A percentile compares a stretch with the other conserved stretches of the same genome.
phyloP scores from a whole-genome alignment of 2,329 filamentous ascomycete species.

The Alternaria conjuncta region DNA sequence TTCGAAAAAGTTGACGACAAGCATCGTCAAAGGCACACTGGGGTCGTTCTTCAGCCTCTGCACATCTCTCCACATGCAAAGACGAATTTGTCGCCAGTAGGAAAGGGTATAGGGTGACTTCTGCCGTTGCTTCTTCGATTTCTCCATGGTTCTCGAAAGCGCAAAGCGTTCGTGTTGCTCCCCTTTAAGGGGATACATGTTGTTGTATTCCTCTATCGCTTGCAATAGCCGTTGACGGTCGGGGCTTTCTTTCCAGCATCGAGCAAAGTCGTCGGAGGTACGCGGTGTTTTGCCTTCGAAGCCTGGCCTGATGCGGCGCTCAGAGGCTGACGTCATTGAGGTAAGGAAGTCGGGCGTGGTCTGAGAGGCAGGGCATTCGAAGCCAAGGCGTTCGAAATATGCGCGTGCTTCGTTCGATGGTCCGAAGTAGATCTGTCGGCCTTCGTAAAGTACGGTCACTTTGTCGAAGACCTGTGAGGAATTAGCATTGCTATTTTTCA shows the following conservation, averaged over 20 bases:
- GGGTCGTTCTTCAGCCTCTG: conserved; percentile 27
- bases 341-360: conserved; percentile 77
- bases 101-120: conserved; percentile 62
- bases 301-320: conserved; percentile 43
- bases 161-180: conserved; percentile 43
- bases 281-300: conserved; percentile 52
- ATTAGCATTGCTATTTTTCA: neutral
- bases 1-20: conserved; percentile 73
- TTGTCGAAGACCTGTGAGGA: conserved; percentile 21
- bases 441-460: conserved; percentile 57
- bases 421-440: conserved; percentile 74
- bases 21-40: conserved; percentile 66
- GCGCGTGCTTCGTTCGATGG: conserved; percentile 63
- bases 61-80: conserved; percentile 6
- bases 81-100: conserved; percentile 26
- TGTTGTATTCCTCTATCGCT: conserved; percentile 55
- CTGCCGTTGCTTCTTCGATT: conserved; percentile 56
- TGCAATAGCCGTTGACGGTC: conserved; percentile 47
- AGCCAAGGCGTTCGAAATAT: conserved; percentile 73
- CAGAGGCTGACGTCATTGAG: conserved; percentile 62
- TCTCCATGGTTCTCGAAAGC: conserved; percentile 52
- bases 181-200: conserved; percentile 53
- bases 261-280: conserved; percentile 51
- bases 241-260: conserved; percentile 56
- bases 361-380: conserved; percentile 59